A percentile compares a stretch with the other conserved stretches of the same genome.
These are phyloP conservation scores for Sclerotinia subarctica DNA, from an alignment of 2,329 filamentous ascomycete species.

Conservation along the genomic window DNA sequence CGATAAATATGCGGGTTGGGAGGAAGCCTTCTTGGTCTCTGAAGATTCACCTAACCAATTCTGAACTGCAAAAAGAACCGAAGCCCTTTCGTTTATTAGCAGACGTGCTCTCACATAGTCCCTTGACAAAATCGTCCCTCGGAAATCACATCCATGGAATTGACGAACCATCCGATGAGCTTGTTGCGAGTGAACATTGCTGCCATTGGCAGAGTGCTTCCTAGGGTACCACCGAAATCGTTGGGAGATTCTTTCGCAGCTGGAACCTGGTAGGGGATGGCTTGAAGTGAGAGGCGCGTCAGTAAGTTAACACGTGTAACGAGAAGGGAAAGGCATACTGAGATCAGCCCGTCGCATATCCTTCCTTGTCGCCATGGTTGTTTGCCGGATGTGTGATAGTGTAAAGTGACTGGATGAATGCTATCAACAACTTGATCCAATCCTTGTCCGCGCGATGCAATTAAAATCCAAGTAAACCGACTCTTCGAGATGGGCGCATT, in stretches of 20 bases:
- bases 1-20: slow-evolving; percentile 70
- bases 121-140: not conserved
- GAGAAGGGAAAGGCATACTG: slow-evolving; percentile 48
- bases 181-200: slow-evolving; percentile 92
- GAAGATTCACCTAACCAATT: slow-evolving; percentile 74
- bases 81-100: slow-evolving; percentile 51
- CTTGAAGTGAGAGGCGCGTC: slow-evolving; percentile 47
- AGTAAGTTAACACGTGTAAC: not conserved
- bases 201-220: slow-evolving; percentile 88
- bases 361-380: slow-evolving; percentile 57
- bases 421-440: not conserved
- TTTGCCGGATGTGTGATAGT: not conserved
- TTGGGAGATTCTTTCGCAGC: slow-evolving; percentile 57
- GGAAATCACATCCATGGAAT: not conserved
- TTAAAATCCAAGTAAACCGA: not conserved
- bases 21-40: slow-evolving; percentile 59
- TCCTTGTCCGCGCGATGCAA: not conserved
- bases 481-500: not conserved
- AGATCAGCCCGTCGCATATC: slow-evolving; percentile 74
- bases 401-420: no score
- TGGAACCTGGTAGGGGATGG: slow-evolving; percentile 84
- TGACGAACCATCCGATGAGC: slow-evolving; percentile 62
- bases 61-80: slow-evolving; percentile 71
- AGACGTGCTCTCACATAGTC: not conserved
- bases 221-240: slow-evolving; percentile 69